A percentile compares a stretch with the other conserved stretches of the same genome.
phyloP scores from a whole-genome alignment of 2,329 filamentous ascomycete species.

The Aspergillus sp. region DNA sequence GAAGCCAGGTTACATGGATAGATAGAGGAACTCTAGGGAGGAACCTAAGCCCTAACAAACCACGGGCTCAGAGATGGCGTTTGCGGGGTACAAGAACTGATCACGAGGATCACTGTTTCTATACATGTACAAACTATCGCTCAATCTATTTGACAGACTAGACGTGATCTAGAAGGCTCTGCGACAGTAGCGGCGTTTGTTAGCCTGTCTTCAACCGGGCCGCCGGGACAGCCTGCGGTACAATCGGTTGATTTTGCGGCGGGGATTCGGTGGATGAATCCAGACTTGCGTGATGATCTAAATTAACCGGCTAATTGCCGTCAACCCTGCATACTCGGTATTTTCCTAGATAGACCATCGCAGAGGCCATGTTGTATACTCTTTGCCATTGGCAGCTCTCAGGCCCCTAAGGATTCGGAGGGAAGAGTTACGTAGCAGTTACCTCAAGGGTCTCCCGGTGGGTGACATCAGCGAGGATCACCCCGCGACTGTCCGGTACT shows the following conservation, averaged over 20 bases:
- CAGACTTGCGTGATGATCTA: neutral
- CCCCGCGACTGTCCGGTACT: neutral
- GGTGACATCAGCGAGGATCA: slow-evolving; percentile 9
- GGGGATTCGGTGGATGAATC: neutral
- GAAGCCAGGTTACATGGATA: neutral
- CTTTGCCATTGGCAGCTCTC: too few species aligned
- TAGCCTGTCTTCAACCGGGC: neutral
- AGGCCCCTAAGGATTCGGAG: too few species aligned
- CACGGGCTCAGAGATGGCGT: neutral
- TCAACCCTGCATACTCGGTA: too few species aligned
- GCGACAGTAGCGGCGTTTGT: neutral
- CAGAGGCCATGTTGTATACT: too few species aligned
- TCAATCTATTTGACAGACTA: neutral
- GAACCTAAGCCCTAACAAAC: too few species aligned
- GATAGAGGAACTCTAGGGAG: neutral
- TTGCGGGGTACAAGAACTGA: neutral
- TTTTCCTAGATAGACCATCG: neutral
- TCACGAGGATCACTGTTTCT: neutral
- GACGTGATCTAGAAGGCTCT: neutral
- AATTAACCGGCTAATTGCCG: slow-evolving; percentile 22
- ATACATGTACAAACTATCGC: neutral
- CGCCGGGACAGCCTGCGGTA: neutral
- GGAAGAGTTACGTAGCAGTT: neutral
- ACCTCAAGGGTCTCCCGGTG: neutral
- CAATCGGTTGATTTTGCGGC: slow-evolving; percentile 4